phyloP scores from a whole-genome alignment of 75 land plant genomes.

The Cupressus sempervirens region DNA sequence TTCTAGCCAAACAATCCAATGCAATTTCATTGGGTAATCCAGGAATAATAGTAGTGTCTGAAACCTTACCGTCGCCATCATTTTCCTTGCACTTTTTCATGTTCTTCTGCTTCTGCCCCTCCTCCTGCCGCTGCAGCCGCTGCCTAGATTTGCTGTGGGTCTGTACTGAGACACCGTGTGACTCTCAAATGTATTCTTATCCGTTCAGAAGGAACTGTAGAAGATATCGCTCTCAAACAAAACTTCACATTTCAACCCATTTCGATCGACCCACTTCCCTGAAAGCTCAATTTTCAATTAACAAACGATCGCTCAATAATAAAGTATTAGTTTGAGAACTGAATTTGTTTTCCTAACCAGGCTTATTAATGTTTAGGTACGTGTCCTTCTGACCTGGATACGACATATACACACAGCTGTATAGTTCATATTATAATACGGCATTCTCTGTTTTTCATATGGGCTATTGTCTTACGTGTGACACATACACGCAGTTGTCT shows the following conservation, averaged over 20 bases:
- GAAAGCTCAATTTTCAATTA: not conserved
- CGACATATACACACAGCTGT: no score
- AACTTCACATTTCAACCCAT: not conserved
- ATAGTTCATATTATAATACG: no score
- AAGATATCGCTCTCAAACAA: not conserved
- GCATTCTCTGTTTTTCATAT: no score
- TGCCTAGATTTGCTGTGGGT: not conserved
- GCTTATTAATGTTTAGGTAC: no score
- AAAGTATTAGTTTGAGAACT: no score
- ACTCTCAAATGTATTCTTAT: not conserved
- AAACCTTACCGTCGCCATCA: conserved; percentile 1
- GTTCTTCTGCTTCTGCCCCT: not conserved
- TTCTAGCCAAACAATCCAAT: conserved; percentile 8
- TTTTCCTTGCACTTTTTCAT: not conserved
- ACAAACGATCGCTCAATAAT: no score
- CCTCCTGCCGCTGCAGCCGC: not conserved
- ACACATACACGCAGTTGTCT: no score
- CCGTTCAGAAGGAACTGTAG: not conserved
- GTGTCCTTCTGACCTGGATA: no score
- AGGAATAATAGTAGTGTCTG: conserved; percentile 2
- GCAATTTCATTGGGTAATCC: conserved; percentile 13
- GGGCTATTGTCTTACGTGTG: no score
- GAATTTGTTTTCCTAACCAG: no score
- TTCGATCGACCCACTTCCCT: not conserved
- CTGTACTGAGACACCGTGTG: not conserved